phyloP scores from a whole-genome alignment of 306 rosid genomes.

The Cajanus cajan region DNA sequence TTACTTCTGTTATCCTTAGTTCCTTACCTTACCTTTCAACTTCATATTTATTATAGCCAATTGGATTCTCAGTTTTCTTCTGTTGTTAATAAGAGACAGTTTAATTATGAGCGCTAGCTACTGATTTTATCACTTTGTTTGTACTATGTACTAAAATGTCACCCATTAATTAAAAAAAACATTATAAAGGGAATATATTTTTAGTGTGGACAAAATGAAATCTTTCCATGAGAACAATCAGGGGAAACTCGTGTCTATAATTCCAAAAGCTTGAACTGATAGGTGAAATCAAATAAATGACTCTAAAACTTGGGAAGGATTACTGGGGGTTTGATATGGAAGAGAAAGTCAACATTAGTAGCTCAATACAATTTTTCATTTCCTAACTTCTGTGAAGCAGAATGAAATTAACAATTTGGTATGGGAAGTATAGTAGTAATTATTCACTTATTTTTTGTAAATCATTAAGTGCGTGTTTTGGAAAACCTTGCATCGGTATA shows the following conservation, averaged over 20 bases:
- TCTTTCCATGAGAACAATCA: too few relatives aligned
- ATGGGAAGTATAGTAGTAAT: background rate
- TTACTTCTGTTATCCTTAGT: slow-evolving; percentile 18
- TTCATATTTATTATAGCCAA: background rate
- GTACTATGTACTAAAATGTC: background rate
- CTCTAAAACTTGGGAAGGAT: background rate
- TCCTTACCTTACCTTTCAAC: background rate
- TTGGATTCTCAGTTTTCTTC: background rate
- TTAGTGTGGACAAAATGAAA: too few relatives aligned
- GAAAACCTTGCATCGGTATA: too few relatives aligned
- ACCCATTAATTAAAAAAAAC: too few relatives aligned
- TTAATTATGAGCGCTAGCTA: background rate
- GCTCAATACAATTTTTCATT: background rate
- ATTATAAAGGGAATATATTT: too few relatives aligned
- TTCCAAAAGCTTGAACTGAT: background rate
- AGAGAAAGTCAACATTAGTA: background rate
- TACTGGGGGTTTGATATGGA: background rate
- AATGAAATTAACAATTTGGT: background rate
- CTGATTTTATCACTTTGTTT: background rate
- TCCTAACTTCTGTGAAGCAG: background rate
- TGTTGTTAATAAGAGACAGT: background rate
- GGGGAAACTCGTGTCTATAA: background rate
- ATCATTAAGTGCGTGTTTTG: background rate
- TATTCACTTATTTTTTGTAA: background rate
- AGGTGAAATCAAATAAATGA: background rate